Conservation (phyloP, 2,329 filamentous ascomycete species). For the Thielaviopsis ethacetica region DNA sequence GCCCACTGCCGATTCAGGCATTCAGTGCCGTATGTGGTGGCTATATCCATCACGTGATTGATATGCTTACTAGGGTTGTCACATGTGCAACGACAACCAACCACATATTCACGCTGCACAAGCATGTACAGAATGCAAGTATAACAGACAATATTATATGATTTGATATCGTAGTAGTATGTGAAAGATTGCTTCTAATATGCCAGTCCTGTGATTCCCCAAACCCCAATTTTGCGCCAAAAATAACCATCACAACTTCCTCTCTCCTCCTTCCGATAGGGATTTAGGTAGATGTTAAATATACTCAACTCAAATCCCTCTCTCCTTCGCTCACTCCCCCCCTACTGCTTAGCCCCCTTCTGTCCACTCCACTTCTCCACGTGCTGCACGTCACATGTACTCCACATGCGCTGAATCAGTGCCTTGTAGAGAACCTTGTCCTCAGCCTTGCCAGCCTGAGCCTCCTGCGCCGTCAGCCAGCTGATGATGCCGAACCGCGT, state of each 20-base stretch:
- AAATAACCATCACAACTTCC: background rate
- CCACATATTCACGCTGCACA: background rate
- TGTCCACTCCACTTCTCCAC: slow-evolving; percentile 12
- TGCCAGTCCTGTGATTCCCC: background rate
- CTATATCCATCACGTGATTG: background rate
- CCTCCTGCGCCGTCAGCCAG: slow-evolving; percentile 37
- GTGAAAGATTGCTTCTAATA: background rate
- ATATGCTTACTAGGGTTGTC: background rate
- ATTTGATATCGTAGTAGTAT: background rate
- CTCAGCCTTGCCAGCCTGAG: slow-evolving; percentile 27
- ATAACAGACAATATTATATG: background rate
- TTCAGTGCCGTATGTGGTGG: background rate
- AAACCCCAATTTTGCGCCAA: background rate
- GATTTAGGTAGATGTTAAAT: no score
- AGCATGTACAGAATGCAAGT: background rate
- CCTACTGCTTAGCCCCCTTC: slow-evolving; percentile 1
- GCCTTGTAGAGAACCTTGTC: slow-evolving; percentile 34
- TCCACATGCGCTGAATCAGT: slow-evolving; percentile 41
- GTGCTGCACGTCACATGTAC: slow-evolving; percentile 45
- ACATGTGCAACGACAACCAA: background rate
- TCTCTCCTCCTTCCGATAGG: background rate
- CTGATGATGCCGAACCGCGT: slow-evolving; percentile 59
- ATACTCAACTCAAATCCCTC: no score
- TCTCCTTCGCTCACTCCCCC: background rate
- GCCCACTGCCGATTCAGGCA: background rate